Percentiles rank a stretch among this genome's conserved stretches.
phyloP scores from a whole-genome alignment of 805 yeast genomes.

The Saturnispora besseyi region DNA sequence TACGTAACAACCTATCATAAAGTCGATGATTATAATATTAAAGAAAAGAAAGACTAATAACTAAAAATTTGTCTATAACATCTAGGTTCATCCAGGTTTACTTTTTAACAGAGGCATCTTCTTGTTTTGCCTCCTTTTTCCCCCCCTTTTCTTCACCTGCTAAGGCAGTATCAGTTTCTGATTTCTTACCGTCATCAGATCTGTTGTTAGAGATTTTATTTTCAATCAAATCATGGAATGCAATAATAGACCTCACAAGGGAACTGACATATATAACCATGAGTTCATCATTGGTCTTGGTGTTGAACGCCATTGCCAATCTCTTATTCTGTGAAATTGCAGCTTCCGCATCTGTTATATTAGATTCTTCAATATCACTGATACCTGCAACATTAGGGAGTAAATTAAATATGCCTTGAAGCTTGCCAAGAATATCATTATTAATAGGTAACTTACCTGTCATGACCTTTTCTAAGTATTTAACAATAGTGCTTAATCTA shows the following conservation, averaged over 20 bases:
- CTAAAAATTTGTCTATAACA: neutral
- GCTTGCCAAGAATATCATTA: conserved; percentile 80
- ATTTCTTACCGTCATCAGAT: conserved; percentile 20
- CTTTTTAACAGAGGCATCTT: neutral
- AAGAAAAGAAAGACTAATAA: neutral
- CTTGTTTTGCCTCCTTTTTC: conserved; percentile 13
- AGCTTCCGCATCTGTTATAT: conserved; percentile 10
- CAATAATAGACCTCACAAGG: conserved; percentile 86
- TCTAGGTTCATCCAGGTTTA: neutral
- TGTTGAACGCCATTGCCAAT: conserved; percentile 71
- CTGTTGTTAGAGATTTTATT: conserved; percentile 51
- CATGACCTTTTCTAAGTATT: conserved; percentile 67
- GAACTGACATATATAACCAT: conserved; percentile 89
- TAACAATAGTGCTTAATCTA: conserved; percentile 68
- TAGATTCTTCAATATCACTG: conserved; percentile 10
- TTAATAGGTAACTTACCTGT: conserved; percentile 72
- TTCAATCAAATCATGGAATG: conserved; percentile 94
- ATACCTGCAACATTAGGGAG: conserved; percentile 63
- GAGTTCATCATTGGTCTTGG: conserved; percentile 91
- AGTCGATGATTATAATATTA: neutral
- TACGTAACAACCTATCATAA: neutral
- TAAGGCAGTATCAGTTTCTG: conserved; percentile 30
- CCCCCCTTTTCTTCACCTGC: conserved; percentile 21
- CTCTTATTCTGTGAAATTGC: conserved; percentile 16
- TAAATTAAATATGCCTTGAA: conserved; percentile 90